Evolutionary conservation across 164 flowering plant species (phyloP), one percentile per base, ranked within the genome.

Genomic region (Umbellularia californica): DNA sequence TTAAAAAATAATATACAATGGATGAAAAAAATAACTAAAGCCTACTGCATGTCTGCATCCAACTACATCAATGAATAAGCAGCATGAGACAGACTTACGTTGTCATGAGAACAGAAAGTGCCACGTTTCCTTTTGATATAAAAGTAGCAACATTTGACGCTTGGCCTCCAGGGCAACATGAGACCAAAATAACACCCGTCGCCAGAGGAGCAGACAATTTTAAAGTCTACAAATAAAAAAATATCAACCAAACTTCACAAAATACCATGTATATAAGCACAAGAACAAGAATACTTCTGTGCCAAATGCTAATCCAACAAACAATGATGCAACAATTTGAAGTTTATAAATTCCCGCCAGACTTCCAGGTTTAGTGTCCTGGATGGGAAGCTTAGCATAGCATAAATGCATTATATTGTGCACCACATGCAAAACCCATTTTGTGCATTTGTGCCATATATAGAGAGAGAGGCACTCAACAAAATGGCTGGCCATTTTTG

Each of bases 151-250:
- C 97, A 83, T 95, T 95, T 72, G 99, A 95, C 74, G 98, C 98
- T 80, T 93, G 99, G 58, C 99, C 98, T 74, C 98, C 98, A 76
- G 99, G 98, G 81, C 98, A 95, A 84, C 99, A 95, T 15, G 99
- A 95, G 27, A 95, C 99, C 84, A 95, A 78, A 80, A 95, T 95
- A 75, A 95, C 92, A 70, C 99, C 99, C 82, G 98, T 95, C 72
- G 99, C 97, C 78, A 95, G 95, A 70, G 99, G 98, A 70, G 98
- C 97, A 69, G 98, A 90, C 50, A 93, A 83, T 78, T 93, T 95
- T 72, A 95, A 77, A 60, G 80, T 74, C 98, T 95, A 93, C 64
- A 74, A 78, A 71, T n/a, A 79, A 74, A 5, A 74, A 15, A 25
- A 66, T 17, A 70, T 67, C 62, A 70, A 66, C 20, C 58, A 78